Evolutionary conservation across 768 basidiomycete species (phyloP).

Genomic region (Phylloporus sp.): DNA sequence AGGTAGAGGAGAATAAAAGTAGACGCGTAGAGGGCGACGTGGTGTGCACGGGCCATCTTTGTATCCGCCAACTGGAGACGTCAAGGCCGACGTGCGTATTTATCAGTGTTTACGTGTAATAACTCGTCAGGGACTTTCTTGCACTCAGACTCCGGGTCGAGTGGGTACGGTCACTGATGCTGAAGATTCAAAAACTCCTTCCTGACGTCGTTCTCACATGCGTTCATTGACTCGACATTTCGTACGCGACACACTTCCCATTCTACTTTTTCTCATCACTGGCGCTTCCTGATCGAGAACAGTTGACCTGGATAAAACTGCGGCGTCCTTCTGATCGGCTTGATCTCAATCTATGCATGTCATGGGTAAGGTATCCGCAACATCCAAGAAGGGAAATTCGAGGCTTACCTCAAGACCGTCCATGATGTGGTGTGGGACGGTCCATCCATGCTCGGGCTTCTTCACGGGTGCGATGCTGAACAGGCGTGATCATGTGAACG

Average conservation of each 20-base stretch:
- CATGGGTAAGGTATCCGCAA: not conserved
- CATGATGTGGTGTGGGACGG: not conserved
- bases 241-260: not conserved
- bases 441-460: not conserved
- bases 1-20: conserved; percentile 44
- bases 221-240: too few relatives aligned
- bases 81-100: too few relatives aligned
- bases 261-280: not conserved
- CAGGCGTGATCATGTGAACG: too few relatives aligned
- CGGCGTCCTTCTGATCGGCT: not conserved
- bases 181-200: too few relatives aligned
- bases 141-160: too few relatives aligned
- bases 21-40: conserved; percentile 43
- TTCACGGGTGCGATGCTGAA: not conserved
- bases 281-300: rapidly evolving
- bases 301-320: not conserved
- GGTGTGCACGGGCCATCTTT: conserved; percentile 67
- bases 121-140: too few relatives aligned
- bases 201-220: too few relatives aligned
- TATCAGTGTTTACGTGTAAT: too few relatives aligned
- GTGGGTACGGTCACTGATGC: too few relatives aligned
- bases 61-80: too few relatives aligned
- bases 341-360: not conserved
- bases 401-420: not conserved
- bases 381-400: not conserved